Base-by-base conservation (phyloP, 1,284 basidiomycete species). In the Ganoderma sinense region DNA sequence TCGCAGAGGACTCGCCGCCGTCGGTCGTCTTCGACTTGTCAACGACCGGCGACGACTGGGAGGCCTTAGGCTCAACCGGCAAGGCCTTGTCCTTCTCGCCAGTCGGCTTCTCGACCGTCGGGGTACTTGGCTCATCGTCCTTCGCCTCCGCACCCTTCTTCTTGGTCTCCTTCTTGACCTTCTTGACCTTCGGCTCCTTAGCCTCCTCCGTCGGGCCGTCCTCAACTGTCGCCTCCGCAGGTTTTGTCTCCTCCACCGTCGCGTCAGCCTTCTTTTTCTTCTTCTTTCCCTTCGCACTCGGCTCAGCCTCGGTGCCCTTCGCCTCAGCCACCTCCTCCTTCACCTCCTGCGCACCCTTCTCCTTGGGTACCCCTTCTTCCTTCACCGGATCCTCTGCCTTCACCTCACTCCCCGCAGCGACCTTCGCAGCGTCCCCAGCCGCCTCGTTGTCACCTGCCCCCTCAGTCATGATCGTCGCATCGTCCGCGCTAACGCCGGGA, bases 181-280 rank as follows among this genome's bases (percentile, higher is more conserved):
- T 67, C 51, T 67, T 67, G 39, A 26, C 59, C 60, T 67, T 67
- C 48, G 36, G 33, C 51, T 66, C 45, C 65, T 61, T 66, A 16
- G 23, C 36, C 40, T 66, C 65, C n/a, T 58, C 64, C 20, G 55
- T 36, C 20, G 56, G 33, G n/a, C 56, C 56, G 5, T 59, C 40
- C 31, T 67, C 66, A 18, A 51, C 23, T 26, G 53, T 56, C 36
- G 59, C 43, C 51, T 43, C 23, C 18, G 13, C 58, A 7, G 40
- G 5, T 29, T 51, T 39, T n/a, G 39, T 13, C 26, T 53, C 43
- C 59, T 61, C 39, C 14, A 23, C 58, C 58, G 23, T 26, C 33
- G 33, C 58, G 14, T 60, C 58, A 20, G 31, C 58, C 58, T 60
- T 60, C 33, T 29, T 33, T 29, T 56, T 33, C 26, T 31, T 33